Evolutionary conservation across 202 grass and related monocot species (phyloP).

Genomic region (Setaria italica): DNA sequence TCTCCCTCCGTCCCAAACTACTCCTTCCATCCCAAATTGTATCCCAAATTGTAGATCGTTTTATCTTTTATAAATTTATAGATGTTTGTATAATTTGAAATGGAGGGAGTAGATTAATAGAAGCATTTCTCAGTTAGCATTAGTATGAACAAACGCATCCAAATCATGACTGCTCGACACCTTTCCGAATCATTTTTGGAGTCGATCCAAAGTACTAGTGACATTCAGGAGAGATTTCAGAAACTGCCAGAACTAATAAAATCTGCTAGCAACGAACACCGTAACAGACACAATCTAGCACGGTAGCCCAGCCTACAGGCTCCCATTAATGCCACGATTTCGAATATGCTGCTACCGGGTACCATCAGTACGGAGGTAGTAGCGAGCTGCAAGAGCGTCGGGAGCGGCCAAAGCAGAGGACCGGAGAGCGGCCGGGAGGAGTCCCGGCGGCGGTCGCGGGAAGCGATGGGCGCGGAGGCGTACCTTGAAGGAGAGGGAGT

Average conservation of each 20-base stretch:
- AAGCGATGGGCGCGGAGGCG: too few relatives aligned
- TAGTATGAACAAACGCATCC: background rate
- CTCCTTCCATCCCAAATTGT: too few relatives aligned
- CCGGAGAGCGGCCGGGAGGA: too few relatives aligned
- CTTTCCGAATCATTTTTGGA: background rate
- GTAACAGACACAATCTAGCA: conserved; percentile 24
- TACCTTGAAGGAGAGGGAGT: conserved; percentile 97
- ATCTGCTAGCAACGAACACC: background rate
- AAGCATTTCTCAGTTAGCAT: background rate
- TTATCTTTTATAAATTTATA: too few relatives aligned
- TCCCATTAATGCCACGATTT: background rate
- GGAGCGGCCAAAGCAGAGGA: background rate
- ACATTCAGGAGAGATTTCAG: background rate
- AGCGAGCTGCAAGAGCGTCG: background rate
- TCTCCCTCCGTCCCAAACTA: too few relatives aligned
- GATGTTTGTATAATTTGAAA: too few relatives aligned
- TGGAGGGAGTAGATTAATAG: background rate
- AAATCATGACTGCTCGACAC: background rate
- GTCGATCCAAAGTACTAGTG: background rate
- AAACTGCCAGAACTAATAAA: background rate
- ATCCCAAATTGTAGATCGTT: too few relatives aligned
- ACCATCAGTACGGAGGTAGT: background rate
- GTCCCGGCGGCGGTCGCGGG: too few relatives aligned
- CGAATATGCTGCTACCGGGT: background rate
- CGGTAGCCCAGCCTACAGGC: background rate